These are phyloP conservation scores for Thalia dealbata DNA, from an alignment of 176 grass and related monocot genomes.

Conservation along the genomic window DNA sequence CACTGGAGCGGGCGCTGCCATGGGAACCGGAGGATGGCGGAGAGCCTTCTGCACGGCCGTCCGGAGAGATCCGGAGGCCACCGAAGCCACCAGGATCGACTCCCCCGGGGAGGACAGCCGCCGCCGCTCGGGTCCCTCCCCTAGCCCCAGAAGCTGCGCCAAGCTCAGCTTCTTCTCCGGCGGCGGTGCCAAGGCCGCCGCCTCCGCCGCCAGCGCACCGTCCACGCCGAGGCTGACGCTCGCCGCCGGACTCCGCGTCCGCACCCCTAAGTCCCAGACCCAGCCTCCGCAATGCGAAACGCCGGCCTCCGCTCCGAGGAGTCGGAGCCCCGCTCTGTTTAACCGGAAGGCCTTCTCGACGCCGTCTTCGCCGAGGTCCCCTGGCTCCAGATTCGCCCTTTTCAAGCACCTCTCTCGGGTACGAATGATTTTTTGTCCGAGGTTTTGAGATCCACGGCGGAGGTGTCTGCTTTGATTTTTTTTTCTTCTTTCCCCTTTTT, in stretches of 20 bases:
- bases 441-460: background rate
- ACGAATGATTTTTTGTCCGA: background rate
- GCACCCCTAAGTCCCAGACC: slow-evolving; percentile 6
- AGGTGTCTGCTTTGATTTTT: background rate
- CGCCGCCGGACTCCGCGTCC: background rate
- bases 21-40: slow-evolving; percentile 74
- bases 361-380: slow-evolving; percentile 74
- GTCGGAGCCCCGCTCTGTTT: slow-evolving; percentile 32
- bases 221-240: slow-evolving; percentile 18
- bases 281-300: slow-evolving; percentile 13
- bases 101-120: background rate
- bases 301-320: background rate
- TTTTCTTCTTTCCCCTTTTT: background rate
- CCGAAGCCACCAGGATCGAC: background rate
- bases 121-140: slow-evolving; percentile 6
- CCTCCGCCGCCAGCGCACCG: background rate
- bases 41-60: slow-evolving; percentile 88
- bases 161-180: slow-evolving; percentile 76
- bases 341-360: slow-evolving; percentile 41
- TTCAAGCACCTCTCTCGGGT: slow-evolving; percentile 80
- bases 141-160: slow-evolving; percentile 26
- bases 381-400: slow-evolving; percentile 59
- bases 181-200: too few relatives aligned
- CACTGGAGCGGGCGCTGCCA: background rate
- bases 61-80: slow-evolving; percentile 28